Base-by-base conservation (phyloP, 768 basidiomycete genomes). In the Phlebiopsis flavidoalba region DNA sequence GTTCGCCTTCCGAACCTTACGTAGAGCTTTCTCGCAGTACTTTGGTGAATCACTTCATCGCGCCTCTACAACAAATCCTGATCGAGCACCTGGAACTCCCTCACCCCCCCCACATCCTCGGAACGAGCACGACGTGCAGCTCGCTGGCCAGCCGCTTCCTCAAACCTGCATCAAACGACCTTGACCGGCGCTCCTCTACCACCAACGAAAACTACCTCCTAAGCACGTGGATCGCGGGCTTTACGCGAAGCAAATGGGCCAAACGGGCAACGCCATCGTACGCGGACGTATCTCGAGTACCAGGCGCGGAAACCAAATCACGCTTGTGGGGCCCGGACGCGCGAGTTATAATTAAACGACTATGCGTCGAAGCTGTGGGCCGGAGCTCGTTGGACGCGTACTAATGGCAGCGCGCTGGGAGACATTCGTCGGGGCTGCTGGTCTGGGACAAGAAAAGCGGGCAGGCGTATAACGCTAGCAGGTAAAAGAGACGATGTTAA, bases 311-410 rank as follows among this genome's bases (percentile, higher is more conserved):
- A 31, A 77, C 64, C 77, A 78, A 65, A 70, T 78, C 64, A 78
- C 76, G 33, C 73, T 78, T 26, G 78, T 31, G 77, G 76, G 26
- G 77, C 77, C 22, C 76, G 75, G 3, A 69, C 67, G 17, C 75
- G 77, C 15, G 65, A 78, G 67, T 76, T 75, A n/a, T n/a, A n/a
- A 31, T 31, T 6, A 70, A 71, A 73, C 57, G 77, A 77, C 60
- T 78, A 78, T 52, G 77, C 76, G 21, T 76, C 76, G n/a, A 78
- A 78, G 58, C 74, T 74, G 62, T 77, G 76, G 76, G 73, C 70
- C 26, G 0, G 76, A 77, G 3, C 71, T 78, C 52, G 72, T n/a
- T 78, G 36, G 65, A 70, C 12, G 66, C 64, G 4, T 78, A 78
- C 65, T 78, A 78, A 63, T 31, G 26, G 59, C 43, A 0, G 37